Conservation (phyloP, 129 eudicot genomes). For the Tagetes patula region DNA sequence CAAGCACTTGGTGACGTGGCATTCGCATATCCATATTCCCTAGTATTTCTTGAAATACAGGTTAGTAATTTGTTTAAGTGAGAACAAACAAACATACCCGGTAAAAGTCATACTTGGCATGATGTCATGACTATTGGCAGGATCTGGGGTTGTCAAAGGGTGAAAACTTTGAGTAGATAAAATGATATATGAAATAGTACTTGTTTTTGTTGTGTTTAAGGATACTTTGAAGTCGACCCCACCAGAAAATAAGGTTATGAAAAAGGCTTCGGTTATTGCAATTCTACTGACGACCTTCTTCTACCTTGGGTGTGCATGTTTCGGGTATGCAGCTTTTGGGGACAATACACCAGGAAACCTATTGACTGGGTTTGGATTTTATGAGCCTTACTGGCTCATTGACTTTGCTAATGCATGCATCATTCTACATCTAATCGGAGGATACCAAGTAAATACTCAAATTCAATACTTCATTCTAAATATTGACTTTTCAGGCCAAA, state of each 20-base stretch:
- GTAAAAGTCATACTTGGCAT: too few relatives aligned
- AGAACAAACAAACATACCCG: neutral
- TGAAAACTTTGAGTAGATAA: too few relatives aligned
- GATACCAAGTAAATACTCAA: slow-evolving; percentile 64
- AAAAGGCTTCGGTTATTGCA: slow-evolving; percentile 58
- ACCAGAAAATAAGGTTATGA: slow-evolving; percentile 63
- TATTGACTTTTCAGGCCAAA: slow-evolving; percentile 19
- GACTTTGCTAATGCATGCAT: slow-evolving; percentile 89
- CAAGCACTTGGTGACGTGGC: slow-evolving; percentile 89
- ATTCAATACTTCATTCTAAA: neutral
- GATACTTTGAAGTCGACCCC: slow-evolving; percentile 84
- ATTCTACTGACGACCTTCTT: slow-evolving; percentile 61
- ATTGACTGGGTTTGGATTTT: slow-evolving; percentile 76
- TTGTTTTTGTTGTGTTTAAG: slow-evolving; percentile 29
- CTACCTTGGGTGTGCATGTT: slow-evolving; percentile 75
- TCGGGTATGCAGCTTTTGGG: slow-evolving; percentile 92
- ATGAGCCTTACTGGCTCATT: slow-evolving; percentile 82
- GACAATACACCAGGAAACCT: slow-evolving; percentile 80
- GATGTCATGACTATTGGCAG: too few relatives aligned
- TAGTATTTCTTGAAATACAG: slow-evolving; percentile 73
- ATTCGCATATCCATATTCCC: slow-evolving; percentile 74
- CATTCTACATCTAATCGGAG: slow-evolving; percentile 72
- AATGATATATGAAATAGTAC: neutral
- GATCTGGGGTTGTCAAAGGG: too few relatives aligned
- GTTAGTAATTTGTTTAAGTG: slow-evolving; percentile 21